Percentiles rank a stretch among this genome's conserved stretches.
Conservation (phyloP, 345 rosid genomes). For the Hibiscus tridactylites region DNA sequence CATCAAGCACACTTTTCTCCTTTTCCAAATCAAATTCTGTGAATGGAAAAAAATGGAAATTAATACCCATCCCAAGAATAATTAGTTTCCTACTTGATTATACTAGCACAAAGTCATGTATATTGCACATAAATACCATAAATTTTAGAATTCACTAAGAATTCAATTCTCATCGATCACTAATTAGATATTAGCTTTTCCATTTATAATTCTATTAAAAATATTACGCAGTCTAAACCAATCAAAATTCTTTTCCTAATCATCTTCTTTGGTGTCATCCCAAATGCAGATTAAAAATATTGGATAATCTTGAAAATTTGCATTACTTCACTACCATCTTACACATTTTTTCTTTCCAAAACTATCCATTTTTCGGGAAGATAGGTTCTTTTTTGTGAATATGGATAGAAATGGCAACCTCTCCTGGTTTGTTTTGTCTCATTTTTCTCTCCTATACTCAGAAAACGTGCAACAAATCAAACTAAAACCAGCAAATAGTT, state of each 20-base stretch:
- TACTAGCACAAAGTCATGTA: background rate
- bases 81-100: background rate
- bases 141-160: background rate
- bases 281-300: background rate
- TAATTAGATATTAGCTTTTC: background rate
- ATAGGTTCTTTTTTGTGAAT: background rate
- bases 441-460: background rate
- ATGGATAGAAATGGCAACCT: background rate
- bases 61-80: background rate
- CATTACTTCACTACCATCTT: background rate
- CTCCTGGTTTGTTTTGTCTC: background rate
- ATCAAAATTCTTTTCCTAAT: background rate
- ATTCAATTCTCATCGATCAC: background rate
- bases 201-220: background rate
- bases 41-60: background rate
- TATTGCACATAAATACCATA: background rate
- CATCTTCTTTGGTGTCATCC: background rate
- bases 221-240: background rate
- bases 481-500: background rate
- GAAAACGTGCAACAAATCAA: background rate
- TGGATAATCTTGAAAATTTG: background rate
- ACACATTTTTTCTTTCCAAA: background rate
- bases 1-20: constrained; percentile 80
- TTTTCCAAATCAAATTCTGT: constrained; percentile 89
- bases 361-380: background rate